A percentile compares a stretch with the other conserved stretches of the same genome.
Conservation (phyloP, 1,284 basidiomycete species). For the Mycosarcoma maydis region DNA sequence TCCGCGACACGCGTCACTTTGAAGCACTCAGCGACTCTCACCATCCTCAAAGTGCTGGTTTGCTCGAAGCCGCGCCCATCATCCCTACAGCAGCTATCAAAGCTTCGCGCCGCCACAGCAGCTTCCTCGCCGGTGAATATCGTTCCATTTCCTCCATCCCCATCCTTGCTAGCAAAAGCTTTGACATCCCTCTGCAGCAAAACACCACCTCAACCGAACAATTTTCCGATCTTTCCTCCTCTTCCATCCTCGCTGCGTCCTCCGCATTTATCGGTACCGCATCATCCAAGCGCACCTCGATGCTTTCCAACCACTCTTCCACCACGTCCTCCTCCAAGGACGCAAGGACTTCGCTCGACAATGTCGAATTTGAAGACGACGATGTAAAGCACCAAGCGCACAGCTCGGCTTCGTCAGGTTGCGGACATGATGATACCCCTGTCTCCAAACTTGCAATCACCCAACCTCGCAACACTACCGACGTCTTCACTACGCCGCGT, state of each 20-base stretch:
- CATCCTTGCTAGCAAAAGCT: constrained; percentile 33
- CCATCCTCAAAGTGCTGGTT: constrained; percentile 4
- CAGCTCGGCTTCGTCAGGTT: constrained; percentile 33
- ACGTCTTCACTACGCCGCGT: constrained; percentile 30
- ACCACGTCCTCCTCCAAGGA: constrained; percentile 33
- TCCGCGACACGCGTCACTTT: constrained; percentile 18
- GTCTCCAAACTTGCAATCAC: background rate
- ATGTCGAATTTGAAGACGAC: constrained; percentile 38
- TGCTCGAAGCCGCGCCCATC: constrained; percentile 14
- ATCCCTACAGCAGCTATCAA: constrained; percentile 4
- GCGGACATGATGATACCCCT: constrained; percentile 16
- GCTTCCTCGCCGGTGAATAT: constrained; percentile 34
- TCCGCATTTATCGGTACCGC: background rate
- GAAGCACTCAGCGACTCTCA: constrained; percentile 39
- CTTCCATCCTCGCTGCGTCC: constrained; percentile 1
- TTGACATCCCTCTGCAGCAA: constrained; percentile 3
- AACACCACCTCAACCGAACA: background rate
- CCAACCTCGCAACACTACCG: background rate
- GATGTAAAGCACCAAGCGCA: constrained; percentile 20
- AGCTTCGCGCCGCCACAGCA: constrained; percentile 44
- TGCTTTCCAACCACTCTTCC: constrained; percentile 39
- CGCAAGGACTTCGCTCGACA: constrained; percentile 21
- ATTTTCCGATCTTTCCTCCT: background rate
- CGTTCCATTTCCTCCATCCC: constrained; percentile 25
- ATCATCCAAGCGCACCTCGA: constrained; percentile 28